A percentile compares a stretch with the other conserved stretches of the same genome.
phyloP scores from a whole-genome alignment of 305 asterid genomes.

The Fraxinus angustifolia region DNA sequence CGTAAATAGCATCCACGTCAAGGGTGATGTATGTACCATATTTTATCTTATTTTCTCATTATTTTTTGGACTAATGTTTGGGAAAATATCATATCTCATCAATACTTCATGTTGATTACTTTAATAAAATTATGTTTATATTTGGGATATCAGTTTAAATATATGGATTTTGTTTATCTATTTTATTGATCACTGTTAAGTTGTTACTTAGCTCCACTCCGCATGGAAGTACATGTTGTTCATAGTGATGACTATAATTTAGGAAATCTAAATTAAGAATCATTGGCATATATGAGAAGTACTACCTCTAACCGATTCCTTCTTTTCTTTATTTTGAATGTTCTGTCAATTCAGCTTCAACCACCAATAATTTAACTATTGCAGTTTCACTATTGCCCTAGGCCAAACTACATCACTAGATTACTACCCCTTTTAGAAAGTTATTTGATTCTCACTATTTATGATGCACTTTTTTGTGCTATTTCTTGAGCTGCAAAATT shows the following conservation, averaged over 20 bases:
- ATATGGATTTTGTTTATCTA: not conserved
- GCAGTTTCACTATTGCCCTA: not conserved
- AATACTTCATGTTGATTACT: not conserved
- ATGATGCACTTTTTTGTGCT: not conserved
- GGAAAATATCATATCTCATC: not conserved
- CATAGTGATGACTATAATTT: not conserved
- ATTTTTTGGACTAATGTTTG: not conserved
- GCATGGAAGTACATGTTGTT: not conserved
- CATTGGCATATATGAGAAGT: not conserved
- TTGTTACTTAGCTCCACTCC: not conserved
- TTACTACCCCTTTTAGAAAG: not conserved
- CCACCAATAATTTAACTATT: not conserved
- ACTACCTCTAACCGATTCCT: not conserved
- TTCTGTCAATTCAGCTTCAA: not conserved
- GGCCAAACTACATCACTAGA: not conserved
- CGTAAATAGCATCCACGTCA: slow-evolving; percentile 84
- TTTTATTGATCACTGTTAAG: not conserved
- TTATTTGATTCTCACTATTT: not conserved
- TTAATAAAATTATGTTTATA: not conserved
- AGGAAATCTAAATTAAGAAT: not conserved
- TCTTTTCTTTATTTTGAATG: not conserved
- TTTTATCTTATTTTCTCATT: slow-evolving; percentile 12
- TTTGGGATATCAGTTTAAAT: not conserved
- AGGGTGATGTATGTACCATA: slow-evolving; percentile 79
- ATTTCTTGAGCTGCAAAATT: not conserved